A percentile compares a stretch with the other conserved stretches of the same genome.
Evolutionary conservation across 352 stramenopile genomes (phyloP).

Genomic region (Nothophytophthora sp.): DNA sequence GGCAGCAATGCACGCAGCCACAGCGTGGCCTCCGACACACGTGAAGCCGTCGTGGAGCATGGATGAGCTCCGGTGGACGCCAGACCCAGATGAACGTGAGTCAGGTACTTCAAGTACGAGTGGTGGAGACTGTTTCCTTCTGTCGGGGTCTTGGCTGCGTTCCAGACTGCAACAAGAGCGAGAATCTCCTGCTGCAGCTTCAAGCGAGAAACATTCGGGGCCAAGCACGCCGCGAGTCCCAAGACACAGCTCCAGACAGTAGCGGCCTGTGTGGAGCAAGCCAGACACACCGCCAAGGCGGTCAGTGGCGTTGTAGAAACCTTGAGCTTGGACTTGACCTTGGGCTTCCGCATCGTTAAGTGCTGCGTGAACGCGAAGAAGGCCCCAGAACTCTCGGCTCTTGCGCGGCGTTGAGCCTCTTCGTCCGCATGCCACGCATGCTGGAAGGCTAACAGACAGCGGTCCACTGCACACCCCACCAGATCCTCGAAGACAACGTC

Average conservation of each 20-base stretch:
- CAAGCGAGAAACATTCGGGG: slow-evolving; percentile 15
- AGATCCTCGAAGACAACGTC: slow-evolving; percentile 16
- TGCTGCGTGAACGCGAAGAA: slow-evolving; percentile 75
- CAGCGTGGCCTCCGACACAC: slow-evolving; percentile 29
- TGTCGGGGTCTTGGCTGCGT: slow-evolving; percentile 12
- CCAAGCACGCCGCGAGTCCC: slow-evolving; percentile 13
- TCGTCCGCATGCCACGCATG: slow-evolving; percentile 48
- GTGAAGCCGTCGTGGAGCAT: slow-evolving; percentile 6
- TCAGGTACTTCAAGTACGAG: slow-evolving; percentile 40
- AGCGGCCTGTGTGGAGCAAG: slow-evolving; percentile 22
- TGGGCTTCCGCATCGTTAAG: slow-evolving; percentile 26
- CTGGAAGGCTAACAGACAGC: slow-evolving; percentile 34
- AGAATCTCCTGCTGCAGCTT: slow-evolving; percentile 46
- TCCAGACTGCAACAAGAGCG: slow-evolving; percentile 17
- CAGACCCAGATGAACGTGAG: slow-evolving; percentile 39
- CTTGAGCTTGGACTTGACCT: slow-evolving; percentile 6
- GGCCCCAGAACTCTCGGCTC: slow-evolving; percentile 28
- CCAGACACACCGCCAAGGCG: slow-evolving; percentile 6
- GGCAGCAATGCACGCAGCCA: slow-evolving; percentile 51
- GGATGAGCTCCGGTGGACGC: neutral
- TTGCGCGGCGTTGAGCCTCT: slow-evolving; percentile 32
- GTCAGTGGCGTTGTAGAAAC: neutral
- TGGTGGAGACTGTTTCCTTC: slow-evolving; percentile 28
- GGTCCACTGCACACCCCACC: slow-evolving; percentile 1
- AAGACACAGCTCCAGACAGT: slow-evolving; percentile 21